Evolutionary conservation across 2,329 filamentous ascomycete genomes (phyloP), one percentile per base, ranked within the genome.

Genomic region (Fusarium sp.): DNA sequence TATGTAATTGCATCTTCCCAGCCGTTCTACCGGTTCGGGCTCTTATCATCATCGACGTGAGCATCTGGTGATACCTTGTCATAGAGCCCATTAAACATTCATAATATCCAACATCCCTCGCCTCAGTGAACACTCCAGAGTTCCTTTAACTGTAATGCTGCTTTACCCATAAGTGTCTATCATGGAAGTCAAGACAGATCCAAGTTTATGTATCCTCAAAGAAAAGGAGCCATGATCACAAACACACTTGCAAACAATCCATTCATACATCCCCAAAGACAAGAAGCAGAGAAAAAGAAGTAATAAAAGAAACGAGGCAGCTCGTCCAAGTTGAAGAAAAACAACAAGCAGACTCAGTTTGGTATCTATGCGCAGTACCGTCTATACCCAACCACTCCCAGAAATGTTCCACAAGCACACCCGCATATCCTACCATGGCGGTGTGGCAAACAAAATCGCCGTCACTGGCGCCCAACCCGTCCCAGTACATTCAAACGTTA

Each of bases 291-390:
- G 10, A 52, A 48, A 11, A 52, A n/a, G 10, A 50, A 18, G 30
- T 20, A 30, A 32, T 20, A 54, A 54, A 54, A 32, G 18, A 59
- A 56, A 37, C 64, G n/a, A 63, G 60, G 62, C 14, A 20, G 27
- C 50, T 54, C 50, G 48, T 66, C 13, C 25, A 64, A 66, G 25
- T 14, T 58, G 34, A 58, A 39, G 25, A 35, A 67, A 45, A 32
- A 70, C 59, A 63, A 64, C 66, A 54, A 67, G 30, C 45, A 64
- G 63, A 77, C 68, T 78, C 56, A 69, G 69, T 75, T 77, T 79
- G 77, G 77, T 79, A 79, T 79, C 77, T 79, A 79, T 79, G 66
- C 73, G 75, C 76, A 73, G 64, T 74, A 64, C 74, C 77, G 76
- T 79, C 77, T 79, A 79, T 79, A 63, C 59, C 75, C 67, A 72